Base-by-base conservation (phyloP, 1,284 basidiomycete species). In the Microbotryum intermedium region DNA sequence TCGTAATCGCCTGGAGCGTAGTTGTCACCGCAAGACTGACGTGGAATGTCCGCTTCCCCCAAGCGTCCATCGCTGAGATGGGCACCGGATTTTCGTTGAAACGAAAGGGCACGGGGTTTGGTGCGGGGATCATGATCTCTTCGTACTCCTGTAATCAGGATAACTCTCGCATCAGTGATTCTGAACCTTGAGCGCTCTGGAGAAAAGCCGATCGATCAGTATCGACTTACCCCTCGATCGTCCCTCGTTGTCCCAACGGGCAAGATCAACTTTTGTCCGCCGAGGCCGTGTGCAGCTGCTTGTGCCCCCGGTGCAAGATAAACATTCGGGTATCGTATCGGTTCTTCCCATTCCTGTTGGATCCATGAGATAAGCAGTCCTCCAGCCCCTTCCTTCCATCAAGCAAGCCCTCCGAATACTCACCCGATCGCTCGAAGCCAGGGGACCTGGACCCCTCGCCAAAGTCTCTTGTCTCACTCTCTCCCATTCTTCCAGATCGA, bases 101-200 rank as follows among this genome's bases (percentile, higher is more conserved):
- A 57, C 84, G 84, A 34, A 87, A 85, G 2, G 93, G 91, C 1
- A 97, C 80, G 1, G 84, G 79, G 62, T 79, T 84, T 0, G 91
- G 83, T 23, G 93, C 92, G 3, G 95, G 95, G 39, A 99, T 81
- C 29, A 84, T 82, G 23, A 97, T 88, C 77, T 97, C 93, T 62
- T 82, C 79, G 69, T 74, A 80, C 28, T 74, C 74, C 71, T 78
- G 59, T 1, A 3, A 52, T 26, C 16, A 48, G 8, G 50, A 44
- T 20, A 6, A 26, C 20, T 26, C 8, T 6, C 45, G 4, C 10
- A 50, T 30, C 10, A 39, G 65, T 82, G 85, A 60, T 83, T 79
- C 50, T 9, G 51, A 28, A 25, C 23, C 79, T 52, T 9, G 51
- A 28, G 26, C 23, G 18, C 21, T 26, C 11, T 16, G 53, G 43